phyloP scores from a whole-genome alignment of 768 basidiomycete genomes.

The Tricholoma furcatifolium region DNA sequence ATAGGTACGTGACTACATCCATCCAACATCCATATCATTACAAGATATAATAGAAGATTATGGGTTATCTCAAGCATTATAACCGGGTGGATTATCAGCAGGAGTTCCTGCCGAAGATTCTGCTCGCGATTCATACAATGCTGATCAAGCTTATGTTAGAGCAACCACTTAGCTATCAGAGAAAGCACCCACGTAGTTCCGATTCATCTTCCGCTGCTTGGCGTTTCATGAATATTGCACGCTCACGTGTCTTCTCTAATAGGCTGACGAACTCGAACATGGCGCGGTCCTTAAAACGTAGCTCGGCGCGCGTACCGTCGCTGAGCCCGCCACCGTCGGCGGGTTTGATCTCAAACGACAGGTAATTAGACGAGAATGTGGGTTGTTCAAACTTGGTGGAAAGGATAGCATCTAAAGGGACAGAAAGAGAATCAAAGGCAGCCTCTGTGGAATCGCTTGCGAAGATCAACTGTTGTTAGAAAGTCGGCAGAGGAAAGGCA shows the following conservation, averaged over 20 bases:
- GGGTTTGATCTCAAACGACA: constrained; percentile 66
- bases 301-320: constrained; percentile 60
- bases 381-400: constrained; percentile 78
- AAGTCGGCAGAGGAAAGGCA: not conserved
- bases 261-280: constrained; percentile 74
- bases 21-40: constrained; percentile 7
- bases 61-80: constrained; percentile 31
- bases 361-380: constrained; percentile 65
- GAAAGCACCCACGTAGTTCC: constrained; percentile 51
- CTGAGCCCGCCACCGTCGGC: constrained; percentile 65
- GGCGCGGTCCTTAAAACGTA: constrained; percentile 64
- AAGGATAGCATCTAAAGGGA: constrained; percentile 65
- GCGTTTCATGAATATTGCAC: constrained; percentile 72
- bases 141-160: constrained; percentile 23
- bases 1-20: constrained; percentile 5
- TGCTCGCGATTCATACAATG: constrained; percentile 45
- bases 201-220: constrained; percentile 58
- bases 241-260: constrained; percentile 77
- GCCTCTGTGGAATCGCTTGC: constrained; percentile 32
- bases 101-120: constrained; percentile 46
- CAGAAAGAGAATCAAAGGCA: constrained; percentile 45
- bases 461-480: constrained; percentile 59
- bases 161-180: not conserved
- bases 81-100: constrained; percentile 51
- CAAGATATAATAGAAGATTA: constrained; percentile 5